Evolutionary conservation across 1,284 basidiomycete genomes (phyloP), one percentile per base, ranked within the genome.

Genomic region (Melampsora larici-populina): DNA sequence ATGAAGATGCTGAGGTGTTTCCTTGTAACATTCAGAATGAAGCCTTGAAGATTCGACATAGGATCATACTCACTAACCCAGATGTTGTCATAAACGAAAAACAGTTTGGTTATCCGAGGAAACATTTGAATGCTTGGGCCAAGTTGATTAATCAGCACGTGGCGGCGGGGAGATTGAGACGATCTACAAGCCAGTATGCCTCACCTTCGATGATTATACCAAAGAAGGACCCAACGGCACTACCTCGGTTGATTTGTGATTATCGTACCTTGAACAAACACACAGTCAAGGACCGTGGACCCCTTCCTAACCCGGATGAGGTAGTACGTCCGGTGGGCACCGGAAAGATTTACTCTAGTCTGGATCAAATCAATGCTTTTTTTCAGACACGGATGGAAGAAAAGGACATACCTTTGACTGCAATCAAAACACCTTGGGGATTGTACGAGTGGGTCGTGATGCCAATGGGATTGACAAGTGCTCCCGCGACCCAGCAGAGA

Each of bases 321-420:
- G 18, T 69, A 2, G 18, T 69, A 13, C 43, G 48, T 6, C n/a
- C 24, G 2, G 67, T 69, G n/a, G 36, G 36, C 6, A 49, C 40
- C 9, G 67, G 43, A 7, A 82, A 82, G 60, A 81, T 85, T 18
- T 86, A 81, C 80, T 82, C 74, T 0, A 85, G 82, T 43, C 79
- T 86, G 0, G 85, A 87, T 74, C 85, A 87, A 83, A 87, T 85
- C 0, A 84, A 86, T 74, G 81, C 82, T 0, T 87, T 86, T 78
- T 86, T 85, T 78, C 86, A 86, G 71, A 86, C 83, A 0, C 74
- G 80, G 0, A 80, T 86, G 5, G 82, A 85, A 70, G 83, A 84
- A 0, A 84, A 86, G 36, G 80, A 85, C 66, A 81, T 86, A 0
- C 78, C 81, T 8, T 81, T 82, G 26, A 86, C 86, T 0, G 86